phyloP scores from a whole-genome alignment of 1,284 basidiomycete species.

The Heimioporus retisporus region DNA sequence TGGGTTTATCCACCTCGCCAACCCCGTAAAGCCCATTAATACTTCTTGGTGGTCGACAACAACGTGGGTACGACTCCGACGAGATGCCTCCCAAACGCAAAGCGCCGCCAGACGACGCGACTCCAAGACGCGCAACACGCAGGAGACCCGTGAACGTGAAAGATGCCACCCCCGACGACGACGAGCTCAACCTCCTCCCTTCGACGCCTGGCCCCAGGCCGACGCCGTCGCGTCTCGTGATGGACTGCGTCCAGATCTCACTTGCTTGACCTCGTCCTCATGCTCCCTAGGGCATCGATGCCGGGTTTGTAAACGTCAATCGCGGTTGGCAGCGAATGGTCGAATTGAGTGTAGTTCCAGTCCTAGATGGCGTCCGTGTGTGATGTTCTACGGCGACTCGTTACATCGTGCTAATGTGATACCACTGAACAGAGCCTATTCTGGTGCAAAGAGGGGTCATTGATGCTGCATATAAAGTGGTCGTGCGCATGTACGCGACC shows the following conservation, averaged over 20 bases:
- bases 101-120: slow-evolving; percentile 33
- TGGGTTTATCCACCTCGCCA: slow-evolving; percentile 84
- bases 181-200: slow-evolving; percentile 49
- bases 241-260: slow-evolving; percentile 57
- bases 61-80: slow-evolving; percentile 26
- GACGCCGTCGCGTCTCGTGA: slow-evolving; percentile 41
- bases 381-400: background rate
- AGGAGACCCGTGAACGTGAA: slow-evolving; percentile 6
- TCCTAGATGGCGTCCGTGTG: slow-evolving; percentile 84
- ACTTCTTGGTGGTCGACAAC: slow-evolving; percentile 31
- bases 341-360: slow-evolving; percentile 78
- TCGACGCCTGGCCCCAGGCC: slow-evolving; percentile 42
- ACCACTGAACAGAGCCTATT: slow-evolving; percentile 66
- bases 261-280: slow-evolving; percentile 68
- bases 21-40: slow-evolving; percentile 77
- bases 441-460: slow-evolving; percentile 67
- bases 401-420: background rate
- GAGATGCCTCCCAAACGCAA: slow-evolving; percentile 64
- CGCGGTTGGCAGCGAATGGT: slow-evolving; percentile 91
- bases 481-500: slow-evolving; percentile 74
- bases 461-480: slow-evolving; percentile 59
- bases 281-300: slow-evolving; percentile 82
- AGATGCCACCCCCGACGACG: too few relatives aligned
- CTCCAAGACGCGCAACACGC: slow-evolving; percentile 34
- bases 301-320: slow-evolving; percentile 70